Evolutionary conservation across 2,329 filamentous ascomycete species (phyloP).

Genomic region (Ascochyta clinopodiicola): DNA sequence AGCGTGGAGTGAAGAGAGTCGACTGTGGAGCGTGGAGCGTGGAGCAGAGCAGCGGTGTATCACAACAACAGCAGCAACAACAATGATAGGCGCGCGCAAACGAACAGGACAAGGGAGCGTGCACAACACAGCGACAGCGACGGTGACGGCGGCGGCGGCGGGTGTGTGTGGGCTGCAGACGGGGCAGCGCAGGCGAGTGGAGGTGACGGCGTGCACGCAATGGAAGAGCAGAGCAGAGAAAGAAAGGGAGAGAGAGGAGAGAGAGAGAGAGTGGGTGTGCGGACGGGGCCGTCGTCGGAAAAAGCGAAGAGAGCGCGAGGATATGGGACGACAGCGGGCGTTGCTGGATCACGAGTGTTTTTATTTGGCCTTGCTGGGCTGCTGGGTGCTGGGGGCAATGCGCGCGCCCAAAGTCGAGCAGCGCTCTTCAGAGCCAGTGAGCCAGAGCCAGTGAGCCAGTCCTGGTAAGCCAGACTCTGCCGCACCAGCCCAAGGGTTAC

Average conservation of each 20-base stretch:
- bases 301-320: slow-evolving; percentile 16
- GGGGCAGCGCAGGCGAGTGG: not conserved
- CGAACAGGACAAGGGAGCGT: slow-evolving; percentile 8
- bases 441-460: no score
- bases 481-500: slow-evolving; percentile 1
- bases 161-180: slow-evolving; percentile 7
- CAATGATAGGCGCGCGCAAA: not conserved
- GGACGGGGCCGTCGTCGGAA: slow-evolving; percentile 15
- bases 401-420: slow-evolving; percentile 1
- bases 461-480: not conserved
- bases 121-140: not conserved
- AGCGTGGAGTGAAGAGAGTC: no score
- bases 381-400: not conserved
- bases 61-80: not conserved
- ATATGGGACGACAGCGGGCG: not conserved
- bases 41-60: slow-evolving; percentile 8
- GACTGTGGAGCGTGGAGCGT: slow-evolving; percentile 1
- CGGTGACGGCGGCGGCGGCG: not conserved
- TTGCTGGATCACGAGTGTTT: not conserved
- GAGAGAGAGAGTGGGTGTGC: not conserved
- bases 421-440: not conserved
- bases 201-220: not conserved
- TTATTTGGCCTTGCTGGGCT: not conserved
- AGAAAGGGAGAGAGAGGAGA: slow-evolving; percentile 1
- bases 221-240: not conserved